Evolutionary conservation across 1,284 basidiomycete genomes (phyloP), one percentile per base, ranked within the genome.

Genomic region (Cryptococcus sp.): DNA sequence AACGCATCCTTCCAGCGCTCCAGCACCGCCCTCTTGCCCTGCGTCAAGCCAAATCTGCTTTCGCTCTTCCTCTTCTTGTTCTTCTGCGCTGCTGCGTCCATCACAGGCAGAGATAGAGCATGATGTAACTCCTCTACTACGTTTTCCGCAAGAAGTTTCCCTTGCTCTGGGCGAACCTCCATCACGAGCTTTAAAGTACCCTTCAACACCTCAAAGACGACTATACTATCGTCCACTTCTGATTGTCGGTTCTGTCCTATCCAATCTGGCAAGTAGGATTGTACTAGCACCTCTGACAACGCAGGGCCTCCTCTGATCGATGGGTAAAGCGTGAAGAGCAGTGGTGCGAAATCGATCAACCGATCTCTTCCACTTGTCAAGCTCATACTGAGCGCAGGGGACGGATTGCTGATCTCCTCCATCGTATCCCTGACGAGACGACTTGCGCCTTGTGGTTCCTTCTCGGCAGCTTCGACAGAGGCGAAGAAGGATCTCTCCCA

Each of bases 1-100:
- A 45, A n/a, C 15, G 35, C 5, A 27, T 25, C 27, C 25, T 38
- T 31, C 50, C 50, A 51, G 10, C 39, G 31, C 19, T 60, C 58
- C 50, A 69, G n/a, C 3, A 65, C 41, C 20, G 53, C 59, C 22
- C 64, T 56, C 53, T 61, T 48, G 17, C 27, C 54, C 11, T 27
- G 4, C 10, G 31, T 52, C 45, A 64, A 22, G 19, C 25, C 3
- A 57, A 42, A 15, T 3, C n/a, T 19, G 35, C 49, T 11, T 10
- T 20, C 27, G 27, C 35, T 19, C 39, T 49, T 53, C 45, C 20
- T 50, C 52, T 49, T 57, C 44, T 40, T 50, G 5, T 22, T 38
- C 52, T 45, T 57, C n/a, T 46, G 39, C 50, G n/a, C 25, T 40
- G 25, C 45, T 20, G 40, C 41, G 38, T 13, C 49, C 25, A n/a